phyloP scores from a whole-genome alignment of 2,329 filamentous ascomycete species.

The Arthrocladium fulminans region DNA sequence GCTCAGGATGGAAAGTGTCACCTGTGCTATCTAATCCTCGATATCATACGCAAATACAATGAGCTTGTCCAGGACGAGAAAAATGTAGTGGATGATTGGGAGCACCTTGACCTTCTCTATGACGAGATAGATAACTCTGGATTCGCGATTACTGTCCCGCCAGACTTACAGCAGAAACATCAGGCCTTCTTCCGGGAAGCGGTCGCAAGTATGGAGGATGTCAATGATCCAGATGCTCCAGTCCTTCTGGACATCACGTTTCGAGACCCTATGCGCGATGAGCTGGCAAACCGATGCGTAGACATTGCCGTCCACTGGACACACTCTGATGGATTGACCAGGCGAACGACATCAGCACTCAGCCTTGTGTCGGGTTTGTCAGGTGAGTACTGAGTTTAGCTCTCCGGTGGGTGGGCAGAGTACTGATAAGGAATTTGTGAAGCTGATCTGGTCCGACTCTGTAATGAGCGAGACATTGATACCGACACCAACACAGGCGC shows the following conservation, averaged over 20 bases:
- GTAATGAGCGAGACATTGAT: not conserved
- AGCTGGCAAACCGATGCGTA: not conserved
- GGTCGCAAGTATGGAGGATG: constrained; percentile 1
- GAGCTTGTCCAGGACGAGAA: not conserved
- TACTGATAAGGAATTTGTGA: not conserved
- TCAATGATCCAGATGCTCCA: constrained; percentile 1
- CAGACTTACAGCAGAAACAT: not conserved
- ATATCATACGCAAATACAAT: not conserved
- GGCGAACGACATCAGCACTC: not conserved
- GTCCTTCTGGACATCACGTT: constrained; percentile 2
- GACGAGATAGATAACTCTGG: not conserved
- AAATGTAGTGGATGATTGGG: not conserved
- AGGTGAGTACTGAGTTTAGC: not conserved
- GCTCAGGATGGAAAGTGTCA: not conserved
- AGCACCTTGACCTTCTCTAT: not conserved
- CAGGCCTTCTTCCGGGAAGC: not conserved
- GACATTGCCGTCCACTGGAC: not conserved
- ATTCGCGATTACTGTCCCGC: not conserved
- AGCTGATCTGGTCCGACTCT: not conserved
- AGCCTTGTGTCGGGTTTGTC: not conserved
- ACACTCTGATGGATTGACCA: not conserved
- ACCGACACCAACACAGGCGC: not conserved
- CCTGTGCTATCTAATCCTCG: not conserved
- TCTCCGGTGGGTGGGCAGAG: not conserved
- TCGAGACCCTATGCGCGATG: not conserved